Percentiles rank a stretch among this genome's conserved stretches.
Evolutionary conservation across 2,329 filamentous ascomycete species (phyloP).

Genomic region (Aspergillus transmontanensis): DNA sequence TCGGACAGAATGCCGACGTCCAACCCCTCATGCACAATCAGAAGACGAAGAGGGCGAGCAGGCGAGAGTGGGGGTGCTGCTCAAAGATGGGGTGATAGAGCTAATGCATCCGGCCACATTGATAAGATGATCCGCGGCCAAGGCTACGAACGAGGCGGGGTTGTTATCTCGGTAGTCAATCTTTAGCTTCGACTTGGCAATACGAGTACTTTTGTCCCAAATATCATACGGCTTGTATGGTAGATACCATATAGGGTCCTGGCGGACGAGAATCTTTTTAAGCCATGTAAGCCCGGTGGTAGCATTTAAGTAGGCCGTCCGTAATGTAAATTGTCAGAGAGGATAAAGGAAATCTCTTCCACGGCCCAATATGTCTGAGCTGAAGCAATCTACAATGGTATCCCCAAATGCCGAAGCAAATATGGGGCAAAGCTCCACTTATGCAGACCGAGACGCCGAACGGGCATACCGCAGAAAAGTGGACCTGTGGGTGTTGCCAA

Average conservation of each 20-base stretch:
- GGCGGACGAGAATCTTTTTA: not conserved
- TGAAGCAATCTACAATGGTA: not conserved
- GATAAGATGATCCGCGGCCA: not conserved
- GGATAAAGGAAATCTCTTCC: not conserved
- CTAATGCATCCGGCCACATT: not conserved
- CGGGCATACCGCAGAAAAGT: not conserved
- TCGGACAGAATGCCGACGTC: not conserved
- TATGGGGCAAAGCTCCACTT: not conserved
- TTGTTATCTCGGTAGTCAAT: not conserved
- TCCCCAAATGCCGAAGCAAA: not conserved
- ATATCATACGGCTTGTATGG: not conserved
- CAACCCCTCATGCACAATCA: not conserved
- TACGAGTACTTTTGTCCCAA: not conserved
- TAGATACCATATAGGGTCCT: not conserved
- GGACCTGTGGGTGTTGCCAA: not conserved
- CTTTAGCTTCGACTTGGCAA: not conserved
- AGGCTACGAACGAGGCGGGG: not conserved
- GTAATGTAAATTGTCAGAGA: not conserved
- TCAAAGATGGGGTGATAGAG: not conserved
- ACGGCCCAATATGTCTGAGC: not conserved
- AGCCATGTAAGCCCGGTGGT: not conserved
- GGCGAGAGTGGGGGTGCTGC: not conserved
- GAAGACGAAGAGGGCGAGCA: not conserved
- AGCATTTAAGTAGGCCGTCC: not conserved
- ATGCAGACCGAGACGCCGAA: not conserved